Evolutionary conservation across 768 basidiomycete species (phyloP).

Genomic region (Gymnopilus dilepis): DNA sequence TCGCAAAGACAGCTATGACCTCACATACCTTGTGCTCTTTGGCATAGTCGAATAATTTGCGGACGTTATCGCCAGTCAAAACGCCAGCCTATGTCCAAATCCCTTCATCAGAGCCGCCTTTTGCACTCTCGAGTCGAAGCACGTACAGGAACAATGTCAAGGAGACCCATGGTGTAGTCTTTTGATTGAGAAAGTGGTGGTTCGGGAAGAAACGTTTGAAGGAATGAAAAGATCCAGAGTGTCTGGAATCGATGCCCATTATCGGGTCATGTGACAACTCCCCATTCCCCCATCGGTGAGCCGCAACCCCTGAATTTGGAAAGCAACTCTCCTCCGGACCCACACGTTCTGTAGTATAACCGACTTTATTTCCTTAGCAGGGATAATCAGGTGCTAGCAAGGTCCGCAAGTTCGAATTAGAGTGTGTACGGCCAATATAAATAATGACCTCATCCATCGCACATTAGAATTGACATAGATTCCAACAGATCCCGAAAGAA

Average conservation of each 20-base stretch:
- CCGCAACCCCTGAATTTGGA: background rate
- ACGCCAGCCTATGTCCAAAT: conserved; percentile 75
- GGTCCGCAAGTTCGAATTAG: background rate
- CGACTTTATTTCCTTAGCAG: background rate
- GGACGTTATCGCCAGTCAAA: conserved; percentile 91
- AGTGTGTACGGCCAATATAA: background rate
- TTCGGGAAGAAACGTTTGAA: conserved; percentile 14
- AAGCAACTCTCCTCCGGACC: background rate
- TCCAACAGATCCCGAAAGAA: background rate
- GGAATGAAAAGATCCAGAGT: conserved; percentile 1
- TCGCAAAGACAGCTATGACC: conserved; percentile 7
- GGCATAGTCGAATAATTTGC: conserved; percentile 95
- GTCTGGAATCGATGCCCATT: background rate
- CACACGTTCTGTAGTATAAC: background rate
- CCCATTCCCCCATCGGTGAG: background rate
- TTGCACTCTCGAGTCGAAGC: background rate
- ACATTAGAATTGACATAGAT: background rate
- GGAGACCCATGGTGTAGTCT: conserved; percentile 66
- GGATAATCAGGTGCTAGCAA: background rate
- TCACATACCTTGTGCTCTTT: conserved; percentile 77
- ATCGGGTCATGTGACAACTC: background rate
- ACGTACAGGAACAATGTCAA: conserved; percentile 85
- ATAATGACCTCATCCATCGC: background rate
- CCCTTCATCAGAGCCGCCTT: too few species aligned
- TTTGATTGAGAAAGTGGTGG: conserved; percentile 9